Conservation (phyloP, 768 basidiomycete species). For the Arthromyces matolae region DNA sequence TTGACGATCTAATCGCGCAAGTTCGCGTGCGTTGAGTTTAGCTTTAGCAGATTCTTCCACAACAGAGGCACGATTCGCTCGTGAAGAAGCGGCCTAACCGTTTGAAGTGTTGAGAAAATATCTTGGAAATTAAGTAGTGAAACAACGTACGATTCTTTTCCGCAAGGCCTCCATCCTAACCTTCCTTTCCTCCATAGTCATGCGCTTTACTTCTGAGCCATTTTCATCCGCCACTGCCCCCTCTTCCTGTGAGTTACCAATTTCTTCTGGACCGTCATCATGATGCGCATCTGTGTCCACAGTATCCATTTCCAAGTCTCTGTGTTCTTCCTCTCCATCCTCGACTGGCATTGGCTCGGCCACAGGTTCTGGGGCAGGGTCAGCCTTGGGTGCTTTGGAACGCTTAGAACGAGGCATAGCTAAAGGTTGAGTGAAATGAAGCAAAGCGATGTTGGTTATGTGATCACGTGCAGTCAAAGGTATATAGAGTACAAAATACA, state of each 20-base stretch:
- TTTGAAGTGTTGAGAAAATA: background rate
- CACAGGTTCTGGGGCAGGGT: too few relatives aligned
- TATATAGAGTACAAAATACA: background rate
- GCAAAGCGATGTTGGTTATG: too few relatives aligned
- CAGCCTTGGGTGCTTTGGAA: too few relatives aligned
- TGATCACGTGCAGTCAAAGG: too few relatives aligned
- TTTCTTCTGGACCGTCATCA: slow-evolving; percentile 32
- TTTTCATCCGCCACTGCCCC: too few relatives aligned
- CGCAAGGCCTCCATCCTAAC: slow-evolving; percentile 75
- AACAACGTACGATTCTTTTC: slow-evolving; percentile 69
- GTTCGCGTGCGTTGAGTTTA: slow-evolving; percentile 74
- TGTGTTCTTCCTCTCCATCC: too few relatives aligned
- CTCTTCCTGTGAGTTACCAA: too few relatives aligned
- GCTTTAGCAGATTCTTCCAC: slow-evolving; percentile 80
- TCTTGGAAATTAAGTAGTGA: background rate
- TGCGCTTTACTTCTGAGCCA: too few relatives aligned
- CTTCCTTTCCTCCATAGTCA: slow-evolving; percentile 69
- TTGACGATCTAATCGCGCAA: slow-evolving; percentile 82
- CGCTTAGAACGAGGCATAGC: too few relatives aligned
- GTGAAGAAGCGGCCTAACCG: slow-evolving; percentile 65
- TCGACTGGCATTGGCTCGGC: too few relatives aligned
- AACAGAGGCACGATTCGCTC: slow-evolving; percentile 81
- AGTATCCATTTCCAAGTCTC: too few relatives aligned
- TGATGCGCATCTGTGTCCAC: slow-evolving; percentile 16
- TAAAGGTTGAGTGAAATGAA: too few relatives aligned